Evolutionary conservation across 2,329 filamentous ascomycete species (phyloP).

Genomic region (Fusarium clavum): DNA sequence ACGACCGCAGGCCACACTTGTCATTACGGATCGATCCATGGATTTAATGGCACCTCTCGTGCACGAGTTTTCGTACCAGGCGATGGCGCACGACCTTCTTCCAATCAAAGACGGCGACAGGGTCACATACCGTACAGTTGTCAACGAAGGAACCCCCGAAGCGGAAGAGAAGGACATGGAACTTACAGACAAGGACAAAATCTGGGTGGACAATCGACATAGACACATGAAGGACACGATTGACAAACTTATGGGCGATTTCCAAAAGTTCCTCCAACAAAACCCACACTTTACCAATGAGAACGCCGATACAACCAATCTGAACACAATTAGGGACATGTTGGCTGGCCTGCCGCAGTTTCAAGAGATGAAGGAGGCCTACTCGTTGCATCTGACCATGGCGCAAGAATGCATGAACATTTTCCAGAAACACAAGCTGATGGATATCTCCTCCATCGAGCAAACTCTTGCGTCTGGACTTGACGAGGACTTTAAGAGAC

Average conservation of each 20-base stretch:
- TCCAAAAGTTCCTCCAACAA: constrained; percentile 88
- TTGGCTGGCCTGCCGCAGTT: constrained; percentile 93
- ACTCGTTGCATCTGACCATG: constrained; percentile 95
- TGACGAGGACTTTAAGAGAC: constrained; percentile 91
- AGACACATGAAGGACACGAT: constrained; percentile 98
- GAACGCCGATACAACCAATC: constrained; percentile 74
- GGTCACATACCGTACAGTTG: constrained; percentile 81
- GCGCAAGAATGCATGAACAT: constrained; percentile 96
- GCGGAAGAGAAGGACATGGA: constrained; percentile 91
- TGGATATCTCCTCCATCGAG: constrained; percentile 88
- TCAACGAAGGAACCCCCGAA: constrained; percentile 78
- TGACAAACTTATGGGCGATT: constrained; percentile 91
- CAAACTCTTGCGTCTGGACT: constrained; percentile 92
- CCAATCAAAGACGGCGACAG: constrained; percentile 91
- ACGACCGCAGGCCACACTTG: constrained; percentile 82
- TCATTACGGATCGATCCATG: constrained; percentile 93
- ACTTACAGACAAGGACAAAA: constrained; percentile 87
- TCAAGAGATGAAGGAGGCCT: constrained; percentile 93
- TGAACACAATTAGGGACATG: constrained; percentile 98
- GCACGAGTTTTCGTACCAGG: constrained; percentile 98
- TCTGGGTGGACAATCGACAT: constrained; percentile 96
- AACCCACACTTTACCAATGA: constrained; percentile 92
- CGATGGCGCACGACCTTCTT: constrained; percentile 95
- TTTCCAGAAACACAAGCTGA: constrained; percentile 85
- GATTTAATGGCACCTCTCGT: constrained; percentile 88